These are phyloP conservation scores for Piloderma croceum DNA, from an alignment of 768 basidiomycete genomes.

Conservation along the genomic window DNA sequence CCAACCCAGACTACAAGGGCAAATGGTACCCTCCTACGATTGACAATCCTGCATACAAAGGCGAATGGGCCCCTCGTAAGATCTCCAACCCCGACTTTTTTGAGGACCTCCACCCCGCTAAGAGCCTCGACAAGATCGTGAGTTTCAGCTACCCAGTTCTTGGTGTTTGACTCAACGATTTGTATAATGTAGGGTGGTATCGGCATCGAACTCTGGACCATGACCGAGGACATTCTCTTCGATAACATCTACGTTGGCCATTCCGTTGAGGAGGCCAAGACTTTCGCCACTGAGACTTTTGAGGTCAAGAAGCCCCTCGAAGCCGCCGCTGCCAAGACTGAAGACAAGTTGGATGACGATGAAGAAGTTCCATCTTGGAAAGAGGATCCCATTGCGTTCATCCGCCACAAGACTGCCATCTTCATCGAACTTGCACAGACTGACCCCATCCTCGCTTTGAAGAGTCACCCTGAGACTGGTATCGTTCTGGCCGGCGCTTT, in stretches of 20 bases:
- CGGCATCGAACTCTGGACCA: constrained; percentile 99
- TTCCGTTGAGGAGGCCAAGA: constrained; percentile 79
- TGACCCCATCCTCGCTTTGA: constrained; percentile 79
- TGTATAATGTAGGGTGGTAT: constrained; percentile 65
- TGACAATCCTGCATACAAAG: constrained; percentile 97
- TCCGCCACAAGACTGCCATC: constrained; percentile 68
- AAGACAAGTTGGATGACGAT: constrained; percentile 41
- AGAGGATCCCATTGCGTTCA: constrained; percentile 72
- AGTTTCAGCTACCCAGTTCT: constrained; percentile 19
- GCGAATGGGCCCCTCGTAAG: constrained; percentile 87
- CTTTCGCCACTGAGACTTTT: constrained; percentile 83
- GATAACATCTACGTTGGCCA: constrained; percentile 93
- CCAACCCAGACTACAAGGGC: constrained; percentile 95
- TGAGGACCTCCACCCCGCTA: constrained; percentile 79
- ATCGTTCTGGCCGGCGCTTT: constrained; percentile 67
- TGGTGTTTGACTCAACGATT: constrained; percentile 3
- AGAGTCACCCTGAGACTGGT: constrained; percentile 84
- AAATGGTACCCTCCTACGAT: constrained; percentile 95
- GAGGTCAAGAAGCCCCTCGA: constrained; percentile 85
- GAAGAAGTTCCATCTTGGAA: constrained; percentile 47
- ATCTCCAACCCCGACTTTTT: constrained; percentile 89
- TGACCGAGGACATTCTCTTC: constrained; percentile 94
- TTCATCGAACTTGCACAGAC: constrained; percentile 76
- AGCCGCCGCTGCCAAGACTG: constrained; percentile 52
- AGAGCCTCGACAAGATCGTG: constrained; percentile 81